These are phyloP conservation scores for Corchorus capsularis DNA, from an alignment of 345 rosid species.

Conservation along the genomic window DNA sequence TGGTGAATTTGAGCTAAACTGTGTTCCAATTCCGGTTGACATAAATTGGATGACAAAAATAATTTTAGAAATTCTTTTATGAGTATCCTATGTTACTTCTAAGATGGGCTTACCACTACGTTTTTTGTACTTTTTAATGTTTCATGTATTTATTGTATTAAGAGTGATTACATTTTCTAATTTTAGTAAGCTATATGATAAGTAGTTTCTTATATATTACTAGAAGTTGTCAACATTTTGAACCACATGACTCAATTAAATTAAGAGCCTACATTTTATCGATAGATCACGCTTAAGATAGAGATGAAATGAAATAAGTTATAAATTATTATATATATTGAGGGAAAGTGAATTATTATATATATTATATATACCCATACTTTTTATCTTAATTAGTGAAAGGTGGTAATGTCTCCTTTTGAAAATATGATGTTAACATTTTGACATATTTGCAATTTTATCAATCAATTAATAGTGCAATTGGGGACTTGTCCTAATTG, in stretches of 20 bases:
- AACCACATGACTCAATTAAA: no score
- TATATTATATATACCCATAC: no score
- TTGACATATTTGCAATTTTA: no score
- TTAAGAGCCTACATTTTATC: no score
- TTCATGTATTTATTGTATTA: background rate
- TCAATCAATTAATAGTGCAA: background rate
- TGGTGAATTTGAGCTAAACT: background rate
- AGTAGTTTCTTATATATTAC: no score
- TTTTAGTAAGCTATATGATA: no score
- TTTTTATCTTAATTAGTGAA: background rate
- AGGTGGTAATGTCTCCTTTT: background rate
- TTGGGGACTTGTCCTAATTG: background rate
- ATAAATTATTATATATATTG: no score
- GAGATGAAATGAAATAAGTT: no score
- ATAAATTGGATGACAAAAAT: background rate
- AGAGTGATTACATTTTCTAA: no score
- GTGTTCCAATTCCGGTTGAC: background rate
- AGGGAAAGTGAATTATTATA: no score
- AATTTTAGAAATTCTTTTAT: background rate
- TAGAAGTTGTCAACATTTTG: no score
- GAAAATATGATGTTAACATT: background rate
- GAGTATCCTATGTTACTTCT: slow-evolving; percentile 10
- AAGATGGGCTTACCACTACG: background rate
- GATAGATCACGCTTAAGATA: no score
- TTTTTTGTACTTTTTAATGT: background rate